Evolutionary conservation across 108 stramenopile genomes (phyloP).

Genomic region (Phaeodactylum tricornutum): DNA sequence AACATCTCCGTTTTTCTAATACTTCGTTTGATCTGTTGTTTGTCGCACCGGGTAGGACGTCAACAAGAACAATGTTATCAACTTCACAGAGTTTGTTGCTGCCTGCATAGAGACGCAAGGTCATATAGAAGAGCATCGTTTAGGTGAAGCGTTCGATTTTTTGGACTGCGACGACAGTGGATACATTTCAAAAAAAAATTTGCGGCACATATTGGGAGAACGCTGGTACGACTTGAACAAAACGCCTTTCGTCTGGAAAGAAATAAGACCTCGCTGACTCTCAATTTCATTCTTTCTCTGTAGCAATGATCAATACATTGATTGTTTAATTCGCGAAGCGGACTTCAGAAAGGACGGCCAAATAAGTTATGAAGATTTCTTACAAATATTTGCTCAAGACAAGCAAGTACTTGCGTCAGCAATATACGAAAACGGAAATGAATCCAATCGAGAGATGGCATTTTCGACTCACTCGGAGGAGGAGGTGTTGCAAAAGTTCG

Average conservation of each 20-base stretch:
- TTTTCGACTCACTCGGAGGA: too few species aligned
- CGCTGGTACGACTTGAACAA: too few species aligned
- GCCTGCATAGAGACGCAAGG: conserved; percentile 32
- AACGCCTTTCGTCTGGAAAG: too few species aligned
- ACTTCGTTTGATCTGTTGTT: too few species aligned
- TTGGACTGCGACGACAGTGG: conserved; percentile 71
- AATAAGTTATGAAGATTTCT: conserved; percentile 71
- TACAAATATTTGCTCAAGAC: conserved; percentile 19
- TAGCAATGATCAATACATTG: too few species aligned
- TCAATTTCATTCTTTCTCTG: too few species aligned
- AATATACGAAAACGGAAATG: too few species aligned
- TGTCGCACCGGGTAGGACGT: conserved; percentile 42
- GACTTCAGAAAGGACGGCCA: conserved; percentile 72
- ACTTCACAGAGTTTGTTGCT: conserved; percentile 77
- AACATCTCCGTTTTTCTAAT: neutral
- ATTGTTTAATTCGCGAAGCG: conserved; percentile 75
- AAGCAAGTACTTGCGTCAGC: conserved; percentile 1
- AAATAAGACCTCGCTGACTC: too few species aligned
- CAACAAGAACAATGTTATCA: conserved; percentile 49
- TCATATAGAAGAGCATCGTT: conserved; percentile 42
- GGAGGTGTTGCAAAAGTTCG: too few species aligned
- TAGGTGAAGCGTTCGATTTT: conserved; percentile 72
- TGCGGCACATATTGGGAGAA: conserved; percentile 35
- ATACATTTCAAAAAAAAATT: conserved; percentile 47
- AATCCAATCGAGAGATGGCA: too few species aligned